phyloP scores from a whole-genome alignment of 148 eudicot genomes.

The Beta vulgaris region DNA sequence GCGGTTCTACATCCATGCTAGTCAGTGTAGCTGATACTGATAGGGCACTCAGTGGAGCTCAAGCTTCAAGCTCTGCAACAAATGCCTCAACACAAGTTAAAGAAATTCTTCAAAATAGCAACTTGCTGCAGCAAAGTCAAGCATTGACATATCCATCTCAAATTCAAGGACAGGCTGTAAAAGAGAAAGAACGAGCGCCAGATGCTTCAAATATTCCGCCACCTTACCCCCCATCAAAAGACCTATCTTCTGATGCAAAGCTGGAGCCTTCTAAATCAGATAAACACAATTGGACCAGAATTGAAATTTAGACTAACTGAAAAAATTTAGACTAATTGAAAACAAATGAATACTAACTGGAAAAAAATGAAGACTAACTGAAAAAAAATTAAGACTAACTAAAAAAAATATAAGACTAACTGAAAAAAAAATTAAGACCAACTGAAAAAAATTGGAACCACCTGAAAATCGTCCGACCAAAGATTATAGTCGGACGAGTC shows the following conservation, averaged over 20 bases:
- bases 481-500: too few species aligned
- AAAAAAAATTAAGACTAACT: too few species aligned
- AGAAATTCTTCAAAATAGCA: constrained; percentile 29
- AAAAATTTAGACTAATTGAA: too few species aligned
- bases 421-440: too few species aligned
- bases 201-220: constrained; percentile 37
- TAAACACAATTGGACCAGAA: too few species aligned
- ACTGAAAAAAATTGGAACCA: too few species aligned
- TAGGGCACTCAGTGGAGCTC: constrained; percentile 31
- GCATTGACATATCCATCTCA: constrained; percentile 31
- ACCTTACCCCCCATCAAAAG: constrained; percentile 36
- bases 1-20: constrained; percentile 34
- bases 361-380: too few species aligned
- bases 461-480: too few species aligned
- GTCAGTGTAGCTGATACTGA: constrained; percentile 27
- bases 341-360: too few species aligned
- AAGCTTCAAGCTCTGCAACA: constrained; percentile 32
- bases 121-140: constrained; percentile 28
- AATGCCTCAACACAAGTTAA: constrained; percentile 31
- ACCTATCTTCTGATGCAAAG: constrained; percentile 45
- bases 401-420: too few species aligned
- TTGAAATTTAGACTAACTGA: too few species aligned
- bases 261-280: constrained; percentile 50
- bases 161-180: constrained; percentile 30
- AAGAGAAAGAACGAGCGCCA: constrained; percentile 28